Evolutionary conservation across 2,329 filamentous ascomycete genomes (phyloP), one percentile per base, ranked within the genome.

Genomic region (Aspergillus puulaauensis): DNA sequence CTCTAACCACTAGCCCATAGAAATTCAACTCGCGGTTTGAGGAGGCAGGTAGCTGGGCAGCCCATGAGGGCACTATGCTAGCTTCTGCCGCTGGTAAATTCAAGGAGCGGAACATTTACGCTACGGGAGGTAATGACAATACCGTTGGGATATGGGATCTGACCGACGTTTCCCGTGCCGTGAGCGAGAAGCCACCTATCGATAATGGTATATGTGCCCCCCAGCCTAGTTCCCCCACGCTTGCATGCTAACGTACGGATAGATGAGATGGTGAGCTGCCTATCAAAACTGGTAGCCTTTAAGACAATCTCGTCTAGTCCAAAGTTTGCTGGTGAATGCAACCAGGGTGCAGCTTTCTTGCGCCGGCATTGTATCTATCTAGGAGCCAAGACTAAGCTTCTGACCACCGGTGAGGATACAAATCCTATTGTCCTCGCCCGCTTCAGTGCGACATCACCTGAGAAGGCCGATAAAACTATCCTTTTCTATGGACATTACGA

Each of bases 401-500:
- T 99, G n/a, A 90, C 90, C 59, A 91, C 91, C 0, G 85, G 88
- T 35, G 86, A 90, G 65, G 81, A 83, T 31, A 88, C 90, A 66
- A 98, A 98, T 69, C 95, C 95, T 0, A 88, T 99, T n/a, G 92
- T 99, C 0, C 89, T 90, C 64, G 95, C 95, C 41, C 90, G 88
- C 59, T 99, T 99, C 72, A 85, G 85, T 45, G 92, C 95, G 87
- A 73, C 86, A 83, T 59, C 82, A 11, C 84, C 86, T 1, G 78
- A 84, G 0, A 82, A 84, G 24, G 80, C 85, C 24, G 84, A 90
- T 17, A 96, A 95, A 76, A 92, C 91, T 31, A 90, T 98, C 8
- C 79, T 99, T 0, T 99, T 99, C 72, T 99, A 99, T 69, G 95
- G 96, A 0, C 95, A 99, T 72, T 99, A 99, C 78, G 95, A 99